Percentiles rank a stretch among this genome's conserved stretches.
Conservation (phyloP, 768 basidiomycete species). For the Agrocybe pediades region DNA sequence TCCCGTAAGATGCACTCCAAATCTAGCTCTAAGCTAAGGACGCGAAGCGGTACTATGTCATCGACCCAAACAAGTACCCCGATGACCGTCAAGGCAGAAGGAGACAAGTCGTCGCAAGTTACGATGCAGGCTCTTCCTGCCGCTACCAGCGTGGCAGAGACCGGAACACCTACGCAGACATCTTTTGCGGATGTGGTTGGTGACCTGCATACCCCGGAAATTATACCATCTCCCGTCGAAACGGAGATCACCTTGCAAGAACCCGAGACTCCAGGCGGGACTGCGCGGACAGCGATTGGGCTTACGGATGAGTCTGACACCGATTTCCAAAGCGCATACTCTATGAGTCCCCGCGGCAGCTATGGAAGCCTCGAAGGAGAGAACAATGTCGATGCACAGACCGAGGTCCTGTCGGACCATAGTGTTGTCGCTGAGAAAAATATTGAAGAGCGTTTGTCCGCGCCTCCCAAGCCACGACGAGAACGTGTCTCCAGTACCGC, state of each 20-base stretch:
- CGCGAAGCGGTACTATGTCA: conserved; percentile 64
- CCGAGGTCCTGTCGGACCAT: conserved; percentile 11
- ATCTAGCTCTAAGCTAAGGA: conserved; percentile 41
- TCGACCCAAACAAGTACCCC: conserved; percentile 51
- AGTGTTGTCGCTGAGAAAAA: conserved; percentile 21
- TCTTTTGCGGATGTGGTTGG: conserved; percentile 38
- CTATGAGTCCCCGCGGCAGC: conserved; percentile 70
- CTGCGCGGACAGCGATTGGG: conserved; percentile 25
- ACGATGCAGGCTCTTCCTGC: conserved; percentile 13
- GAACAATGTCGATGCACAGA: conserved; percentile 27
- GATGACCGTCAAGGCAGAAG: conserved; percentile 23
- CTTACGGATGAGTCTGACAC: conserved; percentile 78
- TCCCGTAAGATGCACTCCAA: conserved; percentile 28
- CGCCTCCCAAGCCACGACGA: conserved; percentile 38
- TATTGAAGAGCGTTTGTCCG: conserved; percentile 29
- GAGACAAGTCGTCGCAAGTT: conserved; percentile 16
- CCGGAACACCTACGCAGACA: conserved; percentile 42
- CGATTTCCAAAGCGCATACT: conserved; percentile 88
- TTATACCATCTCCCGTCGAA: conserved; percentile 24
- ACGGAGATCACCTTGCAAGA: conserved; percentile 12
- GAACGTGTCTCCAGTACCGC: conserved; percentile 64
- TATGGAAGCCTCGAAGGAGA: conserved; percentile 50
- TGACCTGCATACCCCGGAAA: conserved; percentile 36
- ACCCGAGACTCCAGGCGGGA: conserved; percentile 20
- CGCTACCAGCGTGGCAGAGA: conserved; percentile 26